Base-by-base conservation (phyloP, 1,139 yeast species). In the Pichia sp. region DNA sequence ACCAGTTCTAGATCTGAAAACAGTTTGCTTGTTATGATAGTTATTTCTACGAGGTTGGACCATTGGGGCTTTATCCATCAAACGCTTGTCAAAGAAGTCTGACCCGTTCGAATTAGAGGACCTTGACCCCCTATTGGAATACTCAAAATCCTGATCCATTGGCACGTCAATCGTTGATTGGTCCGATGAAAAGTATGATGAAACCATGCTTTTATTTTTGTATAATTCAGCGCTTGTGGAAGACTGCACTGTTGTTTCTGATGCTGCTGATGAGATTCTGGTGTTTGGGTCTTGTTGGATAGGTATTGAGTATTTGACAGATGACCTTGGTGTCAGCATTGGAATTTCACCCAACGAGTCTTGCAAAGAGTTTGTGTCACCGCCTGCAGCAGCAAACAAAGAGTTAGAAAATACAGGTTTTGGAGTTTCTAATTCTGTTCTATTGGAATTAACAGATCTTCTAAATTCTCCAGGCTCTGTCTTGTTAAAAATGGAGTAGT, bases 321-420 rank as follows among this genome's bases (percentile, higher is more conserved):
- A 47, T 4, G 54, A 46, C 4, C 65, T 63, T 45, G 67, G 59
- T 4, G 61, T 61, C 14, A 63, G 50, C 51, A 53, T 57, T 29
- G 67, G 70, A 53, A 51, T 57, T n/a, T 56, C 53, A 14, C 55
- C 65, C 20, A 66, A 51, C 60, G 59, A 57, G 55, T 61, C 48
- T 6, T 66, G 68, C 9, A 65, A 61, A 14, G 54, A 50, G 30
- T 46, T 44, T 17, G 53, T 17, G 24, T 57, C 59, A 38, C 50
- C 50, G 55, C 81, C 81, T 0, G 86, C 85, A 54, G 80, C 84
- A 1, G 84, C 85, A 67, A 77, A 83, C 0, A 86, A 80, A 51
- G 79, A 78, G 0, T 84, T 83, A 1, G 85, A 78, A 61, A 83
- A 83, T 20, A 84, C 80, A 20, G 88, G 88, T 59, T 80, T 80